Conservation (phyloP, 2,329 filamentous ascomycete species). For the Mariannaea sp. region DNA sequence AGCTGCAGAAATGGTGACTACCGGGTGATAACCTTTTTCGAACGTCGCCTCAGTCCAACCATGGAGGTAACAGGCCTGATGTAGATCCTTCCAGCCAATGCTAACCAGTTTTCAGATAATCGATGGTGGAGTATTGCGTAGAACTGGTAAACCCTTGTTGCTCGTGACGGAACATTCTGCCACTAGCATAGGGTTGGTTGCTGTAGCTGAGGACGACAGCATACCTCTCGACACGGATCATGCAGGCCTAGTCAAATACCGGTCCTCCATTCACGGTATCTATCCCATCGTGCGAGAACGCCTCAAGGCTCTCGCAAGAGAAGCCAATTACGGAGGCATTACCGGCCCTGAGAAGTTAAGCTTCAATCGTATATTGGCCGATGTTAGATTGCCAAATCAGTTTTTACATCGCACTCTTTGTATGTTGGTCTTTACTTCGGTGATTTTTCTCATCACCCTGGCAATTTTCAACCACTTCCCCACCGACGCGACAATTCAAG, state of each 20-base stretch:
- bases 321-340: too few species aligned
- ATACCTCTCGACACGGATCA: constrained; percentile 31
- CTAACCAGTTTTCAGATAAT: constrained; percentile 1
- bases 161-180: constrained; percentile 36
- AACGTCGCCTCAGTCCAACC: constrained; percentile 25
- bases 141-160: constrained; percentile 23
- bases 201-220: constrained; percentile 25
- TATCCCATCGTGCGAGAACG: too few species aligned
- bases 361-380: too few species aligned
- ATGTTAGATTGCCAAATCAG: too few species aligned
- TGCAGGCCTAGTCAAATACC: constrained; percentile 34
- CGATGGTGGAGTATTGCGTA: constrained; percentile 5
- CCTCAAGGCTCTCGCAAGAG: too few species aligned
- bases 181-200: constrained; percentile 27
- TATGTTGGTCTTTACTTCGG: too few species aligned
- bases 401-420: too few species aligned
- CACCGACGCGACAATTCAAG: too few species aligned
- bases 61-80: constrained; percentile 20
- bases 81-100: neutral
- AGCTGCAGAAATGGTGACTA: constrained; percentile 26
- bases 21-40: constrained; percentile 27
- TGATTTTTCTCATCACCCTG: too few species aligned
- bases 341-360: too few species aligned
- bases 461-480: too few species aligned
- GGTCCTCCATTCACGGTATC: too few species aligned